Conservation (phyloP, 805 yeast species). For the Saccharomycopsis fodiens region DNA sequence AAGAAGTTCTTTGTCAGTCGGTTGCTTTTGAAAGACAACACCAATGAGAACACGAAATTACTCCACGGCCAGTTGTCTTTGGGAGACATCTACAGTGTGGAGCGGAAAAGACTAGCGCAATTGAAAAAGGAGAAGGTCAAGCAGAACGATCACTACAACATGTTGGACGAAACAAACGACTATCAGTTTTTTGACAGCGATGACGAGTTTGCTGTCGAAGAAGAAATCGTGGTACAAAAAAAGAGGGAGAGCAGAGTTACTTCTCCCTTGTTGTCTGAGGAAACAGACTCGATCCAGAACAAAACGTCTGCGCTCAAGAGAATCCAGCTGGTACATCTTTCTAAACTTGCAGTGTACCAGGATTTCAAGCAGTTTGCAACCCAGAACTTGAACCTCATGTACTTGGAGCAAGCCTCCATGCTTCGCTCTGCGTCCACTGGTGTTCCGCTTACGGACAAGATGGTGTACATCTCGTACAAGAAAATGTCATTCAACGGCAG, state of each 20-base stretch:
- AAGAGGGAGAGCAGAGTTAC: slow-evolving; percentile 2
- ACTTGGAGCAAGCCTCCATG: slow-evolving; percentile 17
- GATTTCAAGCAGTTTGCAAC: slow-evolving; percentile 11
- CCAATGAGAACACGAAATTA: slow-evolving; percentile 5
- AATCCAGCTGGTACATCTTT: slow-evolving; percentile 10
- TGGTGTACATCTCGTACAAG: slow-evolving; percentile 20
- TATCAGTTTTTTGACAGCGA: slow-evolving; percentile 16
- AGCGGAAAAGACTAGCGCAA: slow-evolving; percentile 4
- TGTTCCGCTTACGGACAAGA: slow-evolving; percentile 14
- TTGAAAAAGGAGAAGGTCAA: slow-evolving; percentile 10
- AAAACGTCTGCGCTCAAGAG: slow-evolving; percentile 16
- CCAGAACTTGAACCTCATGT: slow-evolving; percentile 17
- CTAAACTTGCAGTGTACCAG: slow-evolving; percentile 14
- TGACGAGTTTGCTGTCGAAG: slow-evolving; percentile 10
- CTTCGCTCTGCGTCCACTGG: slow-evolving; percentile 14
- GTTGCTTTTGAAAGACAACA: slow-evolving; percentile 13
- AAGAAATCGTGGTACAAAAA: slow-evolving; percentile 1
- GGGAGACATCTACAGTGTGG: slow-evolving; percentile 10
- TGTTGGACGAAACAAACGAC: slow-evolving; percentile 16
- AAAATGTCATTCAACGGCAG: slow-evolving; percentile 8
- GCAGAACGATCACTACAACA: slow-evolving; percentile 16
- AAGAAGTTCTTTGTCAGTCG: slow-evolving; percentile 15
- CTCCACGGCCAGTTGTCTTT: slow-evolving; percentile 7
- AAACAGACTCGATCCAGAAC: slow-evolving; percentile 10
- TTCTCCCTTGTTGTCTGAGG: slow-evolving; percentile 15